A percentile compares a stretch with the other conserved stretches of the same genome.
phyloP scores from a whole-genome alignment of 2,329 filamentous ascomycete species.

The Didymella sp. region DNA sequence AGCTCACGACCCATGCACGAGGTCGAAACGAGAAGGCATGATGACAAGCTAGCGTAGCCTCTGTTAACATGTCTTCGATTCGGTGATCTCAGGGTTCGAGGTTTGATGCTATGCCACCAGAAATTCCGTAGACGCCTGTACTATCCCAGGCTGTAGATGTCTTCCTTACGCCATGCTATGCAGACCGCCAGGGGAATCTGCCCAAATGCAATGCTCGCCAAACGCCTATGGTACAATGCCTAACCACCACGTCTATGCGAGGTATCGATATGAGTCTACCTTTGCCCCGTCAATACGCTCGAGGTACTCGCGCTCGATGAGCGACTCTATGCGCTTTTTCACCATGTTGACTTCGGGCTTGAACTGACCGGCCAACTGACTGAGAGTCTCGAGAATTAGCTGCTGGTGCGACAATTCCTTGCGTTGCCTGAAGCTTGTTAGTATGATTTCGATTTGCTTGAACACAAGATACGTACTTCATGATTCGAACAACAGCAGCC shows the following conservation, averaged over 20 bases:
- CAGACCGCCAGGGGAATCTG: slow-evolving; percentile 12
- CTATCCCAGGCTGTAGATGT: not conserved
- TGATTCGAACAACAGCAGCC: slow-evolving; percentile 79
- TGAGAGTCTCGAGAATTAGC: slow-evolving; percentile 74
- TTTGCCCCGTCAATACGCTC: slow-evolving; percentile 73
- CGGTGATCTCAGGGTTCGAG: not conserved
- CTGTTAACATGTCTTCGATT: not conserved
- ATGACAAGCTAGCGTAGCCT: not conserved
- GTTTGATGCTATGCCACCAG: slow-evolving; percentile 4
- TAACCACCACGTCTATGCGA: slow-evolving; percentile 60
- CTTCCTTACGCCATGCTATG: slow-evolving; percentile 19
- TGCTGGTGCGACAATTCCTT: slow-evolving; percentile 74
- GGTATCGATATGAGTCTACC: slow-evolving; percentile 71
- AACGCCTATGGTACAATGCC: slow-evolving; percentile 14
- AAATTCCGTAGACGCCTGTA: slow-evolving; percentile 4
- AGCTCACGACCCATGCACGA: not conserved
- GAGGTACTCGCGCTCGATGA: slow-evolving; percentile 79
- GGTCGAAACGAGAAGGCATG: not conserved
- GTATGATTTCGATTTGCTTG: not conserved
- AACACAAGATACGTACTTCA: slow-evolving; percentile 71
- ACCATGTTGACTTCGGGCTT: slow-evolving; percentile 78
- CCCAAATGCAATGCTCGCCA: slow-evolving; percentile 21
- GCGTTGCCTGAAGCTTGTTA: slow-evolving; percentile 64
- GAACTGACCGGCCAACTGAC: slow-evolving; percentile 73
- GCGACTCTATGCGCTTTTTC: slow-evolving; percentile 80